A percentile compares a stretch with the other conserved stretches of the same genome.
These are phyloP conservation scores for Ciborinia camelliae DNA, from an alignment of 2,329 filamentous ascomycete species.

Conservation along the genomic window DNA sequence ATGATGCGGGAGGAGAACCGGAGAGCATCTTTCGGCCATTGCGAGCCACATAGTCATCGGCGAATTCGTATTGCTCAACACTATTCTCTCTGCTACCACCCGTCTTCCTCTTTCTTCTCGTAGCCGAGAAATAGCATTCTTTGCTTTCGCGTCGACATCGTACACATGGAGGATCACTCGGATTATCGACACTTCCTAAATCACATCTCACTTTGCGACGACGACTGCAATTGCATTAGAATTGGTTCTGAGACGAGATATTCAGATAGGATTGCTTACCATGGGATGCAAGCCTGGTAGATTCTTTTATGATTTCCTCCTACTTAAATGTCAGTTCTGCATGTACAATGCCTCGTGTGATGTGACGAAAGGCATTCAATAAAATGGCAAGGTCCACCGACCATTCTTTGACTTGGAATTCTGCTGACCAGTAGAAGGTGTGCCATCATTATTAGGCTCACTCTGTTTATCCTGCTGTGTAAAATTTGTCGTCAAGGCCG, in stretches of 20 bases:
- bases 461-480: conserved; percentile 16
- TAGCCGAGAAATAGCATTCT: conserved; percentile 95
- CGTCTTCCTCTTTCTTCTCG: conserved; percentile 83
- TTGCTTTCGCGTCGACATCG: conserved; percentile 93
- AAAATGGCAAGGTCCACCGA: not conserved
- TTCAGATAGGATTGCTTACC: not conserved
- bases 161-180: conserved; percentile 88
- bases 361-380: conserved; percentile 10
- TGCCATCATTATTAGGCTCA: conserved; percentile 5
- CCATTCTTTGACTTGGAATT: conserved; percentile 13
- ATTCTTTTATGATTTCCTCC: conserved; percentile 24
- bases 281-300: conserved; percentile 49
- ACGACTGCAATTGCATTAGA: conserved; percentile 38
- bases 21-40: conserved; percentile 68
- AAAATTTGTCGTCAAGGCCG: conserved; percentile 9
- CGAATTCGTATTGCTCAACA: conserved; percentile 41
- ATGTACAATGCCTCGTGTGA: not conserved
- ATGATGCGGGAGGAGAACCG: conserved; percentile 41
- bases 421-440: conserved; percentile 11
- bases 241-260: not conserved
- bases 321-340: conserved; percentile 1
- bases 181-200: conserved; percentile 78
- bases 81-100: conserved; percentile 53
- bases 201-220: conserved; percentile 56
- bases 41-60: conserved; percentile 64